Evolutionary conservation across 192 early-diverging fungal species (phyloP), one percentile per base, ranked within the genome.

Genomic region (Umbelopsis vinacea): DNA sequence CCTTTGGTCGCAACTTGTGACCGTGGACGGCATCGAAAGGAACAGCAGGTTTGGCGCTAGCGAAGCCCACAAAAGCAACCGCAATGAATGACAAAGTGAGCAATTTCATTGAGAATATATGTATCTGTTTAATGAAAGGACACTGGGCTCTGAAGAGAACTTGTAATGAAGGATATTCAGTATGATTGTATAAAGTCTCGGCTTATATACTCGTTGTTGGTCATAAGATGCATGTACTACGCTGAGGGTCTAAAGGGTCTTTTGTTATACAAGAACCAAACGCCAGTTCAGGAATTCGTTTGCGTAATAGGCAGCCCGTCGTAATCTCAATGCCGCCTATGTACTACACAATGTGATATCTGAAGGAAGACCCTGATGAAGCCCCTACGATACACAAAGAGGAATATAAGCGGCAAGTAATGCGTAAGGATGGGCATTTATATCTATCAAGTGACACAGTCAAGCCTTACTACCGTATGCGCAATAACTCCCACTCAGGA

Each of bases 1-100:
- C 29, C 5, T 23, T 37, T 10, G 69, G 69, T 17, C 37, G 6
- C 10, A 70, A 29, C 69, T 53, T 53, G 52, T 70, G 69, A 5
- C 69, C 69, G 24, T 70, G 69, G 10, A 70, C 10, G 17, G 69
- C 69, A 53, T 48, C 29, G 33, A 38, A 70, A 29, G 47, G 69
- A 37, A 35, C 23, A 53, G 21, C 46, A 70, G 69, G 67, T 43
- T 69, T 69, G n/a, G 67, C 33, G 69, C 14, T 17, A 0, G 26
- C 33, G 37, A 33, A 26, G 26, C 24, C 33, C 7, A 33, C 26
- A 19, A 63, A 17, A 17, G 57, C 53, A 22, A 22, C 57, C n/a
- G 57, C 57, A 35, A 63, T 63, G 14, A 63, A 63, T 19, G 57
- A 63, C 5, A 63, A 35, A 12, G 57, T 33, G 14, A 63, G 57